phyloP scores from a whole-genome alignment of 805 yeast genomes.

The Helenozyma baotianmanensis region DNA sequence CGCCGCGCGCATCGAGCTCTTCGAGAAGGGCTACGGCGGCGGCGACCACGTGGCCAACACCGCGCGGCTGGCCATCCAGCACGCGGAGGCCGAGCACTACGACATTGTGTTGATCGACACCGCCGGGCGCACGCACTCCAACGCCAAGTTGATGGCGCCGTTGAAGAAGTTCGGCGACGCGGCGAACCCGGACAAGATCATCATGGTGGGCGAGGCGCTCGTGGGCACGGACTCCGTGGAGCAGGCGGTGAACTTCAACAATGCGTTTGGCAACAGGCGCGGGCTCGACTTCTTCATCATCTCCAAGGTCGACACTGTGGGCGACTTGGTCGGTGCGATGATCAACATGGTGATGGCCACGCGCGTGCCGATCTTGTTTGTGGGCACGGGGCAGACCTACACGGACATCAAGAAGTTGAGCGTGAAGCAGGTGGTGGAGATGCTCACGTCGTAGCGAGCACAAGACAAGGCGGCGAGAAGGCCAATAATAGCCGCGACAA shows the following conservation, averaged over 20 bases:
- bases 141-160: slow-evolving; percentile 92
- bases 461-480: too few species aligned
- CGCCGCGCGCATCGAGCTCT: slow-evolving; percentile 58
- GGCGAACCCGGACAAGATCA: slow-evolving; percentile 92
- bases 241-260: slow-evolving; percentile 89
- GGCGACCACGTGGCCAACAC: slow-evolving; percentile 91
- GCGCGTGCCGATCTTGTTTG: slow-evolving; percentile 89
- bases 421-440: slow-evolving; percentile 88
- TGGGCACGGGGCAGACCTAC: slow-evolving; percentile 96
- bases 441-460: slow-evolving; percentile 54
- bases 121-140: slow-evolving; percentile 96
- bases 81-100: slow-evolving; percentile 63
- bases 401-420: slow-evolving; percentile 88
- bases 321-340: slow-evolving; percentile 93
- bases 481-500: too few species aligned
- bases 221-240: slow-evolving; percentile 97
- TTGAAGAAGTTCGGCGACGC: slow-evolving; percentile 91
- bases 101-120: slow-evolving; percentile 93
- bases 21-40: slow-evolving; percentile 95
- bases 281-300: slow-evolving; percentile 85
- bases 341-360: slow-evolving; percentile 97
- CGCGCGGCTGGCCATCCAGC: slow-evolving; percentile 84
- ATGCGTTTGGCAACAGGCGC: slow-evolving; percentile 83
- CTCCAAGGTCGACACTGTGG: slow-evolving; percentile 95
- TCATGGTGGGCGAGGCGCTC: slow-evolving; percentile 97